Conservation (phyloP, 2,329 filamentous ascomycete species). For the Chaetomium sp. region DNA sequence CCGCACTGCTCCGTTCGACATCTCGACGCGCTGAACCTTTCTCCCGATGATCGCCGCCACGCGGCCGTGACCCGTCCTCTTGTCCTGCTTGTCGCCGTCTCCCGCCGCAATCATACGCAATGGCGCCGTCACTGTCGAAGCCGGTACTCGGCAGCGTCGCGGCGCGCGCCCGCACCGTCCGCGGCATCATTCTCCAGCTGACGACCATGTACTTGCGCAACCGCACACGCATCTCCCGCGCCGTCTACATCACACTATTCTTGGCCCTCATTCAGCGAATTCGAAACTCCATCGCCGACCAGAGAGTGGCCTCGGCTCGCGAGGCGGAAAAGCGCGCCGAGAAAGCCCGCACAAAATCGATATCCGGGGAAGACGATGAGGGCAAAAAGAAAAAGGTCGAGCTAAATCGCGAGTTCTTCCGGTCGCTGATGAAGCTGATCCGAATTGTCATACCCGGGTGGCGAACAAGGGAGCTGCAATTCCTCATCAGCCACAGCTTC, state of each 20-base stretch:
- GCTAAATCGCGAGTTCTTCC: constrained; percentile 80
- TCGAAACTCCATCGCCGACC: constrained; percentile 87
- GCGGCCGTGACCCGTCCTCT: constrained; percentile 12
- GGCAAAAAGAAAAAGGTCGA: constrained; percentile 78
- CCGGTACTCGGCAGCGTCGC: constrained; percentile 49
- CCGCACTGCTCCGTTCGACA: neutral
- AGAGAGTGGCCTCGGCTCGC: constrained; percentile 78
- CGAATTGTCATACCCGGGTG: constrained; percentile 89
- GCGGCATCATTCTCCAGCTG: constrained; percentile 65
- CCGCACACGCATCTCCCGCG: constrained; percentile 79
- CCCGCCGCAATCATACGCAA: constrained; percentile 41
- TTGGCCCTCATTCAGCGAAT: constrained; percentile 82
- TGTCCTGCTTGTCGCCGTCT: neutral
- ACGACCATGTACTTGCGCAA: constrained; percentile 75
- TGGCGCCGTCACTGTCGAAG: constrained; percentile 75
- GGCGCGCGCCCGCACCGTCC: constrained; percentile 63
- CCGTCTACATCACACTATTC: constrained; percentile 80
- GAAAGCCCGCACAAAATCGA: constrained; percentile 55
- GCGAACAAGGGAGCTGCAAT: constrained; percentile 81
- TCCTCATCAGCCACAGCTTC: constrained; percentile 88
- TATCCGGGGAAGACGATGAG: constrained; percentile 38
- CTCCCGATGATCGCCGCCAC: constrained; percentile 24
- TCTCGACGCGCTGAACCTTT: neutral
- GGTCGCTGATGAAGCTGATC: constrained; percentile 74
- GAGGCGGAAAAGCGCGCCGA: constrained; percentile 60